Evolutionary conservation across 257 asterid species (phyloP), one percentile per base, ranked within the genome.

Genomic region (Striga asiatica): DNA sequence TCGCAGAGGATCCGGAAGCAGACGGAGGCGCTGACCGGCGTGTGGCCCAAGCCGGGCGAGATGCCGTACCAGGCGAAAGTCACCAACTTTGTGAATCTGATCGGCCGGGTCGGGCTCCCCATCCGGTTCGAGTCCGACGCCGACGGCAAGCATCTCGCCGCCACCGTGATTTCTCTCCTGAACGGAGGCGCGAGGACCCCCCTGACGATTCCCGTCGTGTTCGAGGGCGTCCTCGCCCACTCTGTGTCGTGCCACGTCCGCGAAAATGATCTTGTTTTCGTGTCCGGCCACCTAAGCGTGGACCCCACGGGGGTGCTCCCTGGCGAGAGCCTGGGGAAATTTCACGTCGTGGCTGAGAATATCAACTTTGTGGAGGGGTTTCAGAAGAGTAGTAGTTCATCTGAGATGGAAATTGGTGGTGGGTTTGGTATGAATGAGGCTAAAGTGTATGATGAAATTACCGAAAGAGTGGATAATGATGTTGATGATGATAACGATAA

Each of bases 201-300:
- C 39, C 29, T 79, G 62, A 50, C 66, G 68, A 71, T 82, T 41
- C 92, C 92, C 21, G 71, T 80, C 53, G 74, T 77, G 76, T 88
- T 84, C 62, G 84, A 77, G 57, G 95, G 81, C 25, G 87, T 84
- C 74, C 71, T 88, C 56, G 94, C 97, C 20, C 75, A 70, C 53
- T 64, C 70, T 12, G 92, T 70, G 3, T 62, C 79, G 21, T 57
- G 65, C 58, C 92, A 84, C 47, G 86, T 88, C 38, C 80, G 69
- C 77, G 75, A 70, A 71, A 79, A 80, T 18, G 88, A 78, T 47
- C 64, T 69, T 58, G 83, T 88, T 54, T 73, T 70, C 50, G 86
- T 88, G 16, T 71, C 72, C 42, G 95, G 97, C 66, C 67, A 60
- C 56, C 68, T 88, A 65, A 78, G 89, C 70, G 53, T 55, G 25